phyloP scores from a whole-genome alignment of 2,329 filamentous ascomycete genomes.

The Sporothrix inflata region DNA sequence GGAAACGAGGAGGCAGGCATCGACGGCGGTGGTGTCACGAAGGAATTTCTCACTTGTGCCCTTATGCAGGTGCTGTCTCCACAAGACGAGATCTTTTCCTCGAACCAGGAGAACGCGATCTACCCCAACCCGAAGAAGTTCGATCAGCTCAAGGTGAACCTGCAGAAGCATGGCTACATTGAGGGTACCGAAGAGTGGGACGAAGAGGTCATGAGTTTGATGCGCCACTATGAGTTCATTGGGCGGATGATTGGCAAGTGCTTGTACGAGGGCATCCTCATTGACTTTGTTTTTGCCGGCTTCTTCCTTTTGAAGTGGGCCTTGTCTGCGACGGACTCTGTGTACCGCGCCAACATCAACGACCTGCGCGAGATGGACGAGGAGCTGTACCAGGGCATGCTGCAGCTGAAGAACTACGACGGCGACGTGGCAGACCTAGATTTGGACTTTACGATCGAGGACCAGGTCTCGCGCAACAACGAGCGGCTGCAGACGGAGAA shows the following conservation, averaged over 20 bases:
- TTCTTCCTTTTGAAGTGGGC: slow-evolving; percentile 98
- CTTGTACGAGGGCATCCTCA: slow-evolving; percentile 92
- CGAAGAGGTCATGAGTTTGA: slow-evolving; percentile 60
- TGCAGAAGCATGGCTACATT: slow-evolving; percentile 55
- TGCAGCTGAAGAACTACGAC: slow-evolving; percentile 80
- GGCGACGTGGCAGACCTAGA: slow-evolving; percentile 80
- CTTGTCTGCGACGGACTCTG: slow-evolving; percentile 61
- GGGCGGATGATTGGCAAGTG: slow-evolving; percentile 95
- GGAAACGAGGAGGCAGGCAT: slow-evolving; percentile 87
- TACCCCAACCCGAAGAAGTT: slow-evolving; percentile 84
- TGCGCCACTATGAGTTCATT: slow-evolving; percentile 84
- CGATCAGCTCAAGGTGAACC: slow-evolving; percentile 66
- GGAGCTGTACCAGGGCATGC: slow-evolving; percentile 83
- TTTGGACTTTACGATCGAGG: slow-evolving; percentile 87
- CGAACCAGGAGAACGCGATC: slow-evolving; percentile 82
- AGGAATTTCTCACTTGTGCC: slow-evolving; percentile 91
- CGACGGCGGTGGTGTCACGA: slow-evolving; percentile 94
- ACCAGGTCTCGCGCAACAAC: slow-evolving; percentile 58
- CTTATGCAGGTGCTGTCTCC: slow-evolving; percentile 80
- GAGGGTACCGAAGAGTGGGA: slow-evolving; percentile 62
- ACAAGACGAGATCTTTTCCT: slow-evolving; percentile 67
- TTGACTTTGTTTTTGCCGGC: slow-evolving; percentile 88
- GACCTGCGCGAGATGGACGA: slow-evolving; percentile 92
- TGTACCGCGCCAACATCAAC: slow-evolving; percentile 90
- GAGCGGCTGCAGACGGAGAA: slow-evolving; percentile 65